phyloP scores from a whole-genome alignment of 2,329 filamentous ascomycete species.

The Drechslerella dactyloides region DNA sequence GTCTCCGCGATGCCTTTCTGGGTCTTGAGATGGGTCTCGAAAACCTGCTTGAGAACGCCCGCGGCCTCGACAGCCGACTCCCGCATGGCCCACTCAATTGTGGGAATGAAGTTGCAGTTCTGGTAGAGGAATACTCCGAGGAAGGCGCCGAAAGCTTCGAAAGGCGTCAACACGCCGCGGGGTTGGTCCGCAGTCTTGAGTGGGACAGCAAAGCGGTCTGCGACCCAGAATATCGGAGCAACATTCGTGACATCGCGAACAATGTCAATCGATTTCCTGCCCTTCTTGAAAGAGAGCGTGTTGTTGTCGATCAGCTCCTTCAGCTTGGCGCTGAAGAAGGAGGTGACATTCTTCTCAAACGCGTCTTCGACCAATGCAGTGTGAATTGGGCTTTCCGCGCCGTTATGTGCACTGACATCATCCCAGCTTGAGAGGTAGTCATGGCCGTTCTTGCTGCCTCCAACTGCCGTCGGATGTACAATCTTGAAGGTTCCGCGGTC shows the following conservation, averaged over 20 bases:
- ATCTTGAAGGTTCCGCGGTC: constrained; percentile 62
- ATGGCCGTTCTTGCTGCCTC: constrained; percentile 60
- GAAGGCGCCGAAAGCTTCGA: constrained; percentile 61
- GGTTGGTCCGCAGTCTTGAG: constrained; percentile 69
- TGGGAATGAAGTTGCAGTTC: constrained; percentile 64
- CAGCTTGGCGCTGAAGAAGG: constrained; percentile 61
- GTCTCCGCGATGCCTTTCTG: constrained; percentile 60
- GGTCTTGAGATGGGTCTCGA: constrained; percentile 61
- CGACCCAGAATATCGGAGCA: constrained; percentile 69
- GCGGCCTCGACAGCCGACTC: constrained; percentile 60
- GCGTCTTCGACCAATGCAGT: constrained; percentile 60
- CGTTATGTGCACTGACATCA: constrained; percentile 59
- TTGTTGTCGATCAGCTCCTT: constrained; percentile 61
- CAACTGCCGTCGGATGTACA: constrained; percentile 61
- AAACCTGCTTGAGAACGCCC: constrained; percentile 58
- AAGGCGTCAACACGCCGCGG: constrained; percentile 63
- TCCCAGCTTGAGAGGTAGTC: constrained; percentile 63
- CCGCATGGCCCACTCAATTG: constrained; percentile 62
- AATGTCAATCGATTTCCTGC: constrained; percentile 62
- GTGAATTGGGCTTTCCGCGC: constrained; percentile 60
- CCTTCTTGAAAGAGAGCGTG: constrained; percentile 61
- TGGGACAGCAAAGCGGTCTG: constrained; percentile 70
- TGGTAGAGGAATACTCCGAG: constrained; percentile 63
- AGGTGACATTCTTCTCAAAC: constrained; percentile 60
- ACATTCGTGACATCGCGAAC: constrained; percentile 74